Percentiles rank a stretch among this genome's conserved stretches.
phyloP scores from a whole-genome alignment of 2,329 filamentous ascomycete genomes.

The Hawksworthiomyces lignivorus region DNA sequence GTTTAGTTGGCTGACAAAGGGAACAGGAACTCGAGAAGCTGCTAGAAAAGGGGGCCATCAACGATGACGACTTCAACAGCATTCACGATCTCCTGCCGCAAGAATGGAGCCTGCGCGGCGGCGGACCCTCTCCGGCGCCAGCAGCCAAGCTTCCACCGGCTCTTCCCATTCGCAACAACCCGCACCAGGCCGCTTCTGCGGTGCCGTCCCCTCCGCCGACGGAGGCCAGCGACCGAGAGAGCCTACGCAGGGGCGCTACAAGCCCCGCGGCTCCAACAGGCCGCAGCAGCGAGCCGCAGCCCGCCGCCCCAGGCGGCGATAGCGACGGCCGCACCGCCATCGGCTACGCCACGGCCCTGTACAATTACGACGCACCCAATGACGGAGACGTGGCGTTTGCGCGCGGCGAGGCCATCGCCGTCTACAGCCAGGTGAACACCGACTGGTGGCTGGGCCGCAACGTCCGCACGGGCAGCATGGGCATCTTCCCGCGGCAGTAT shows the following conservation, averaged over 20 bases:
- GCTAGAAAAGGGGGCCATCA: conserved; percentile 73
- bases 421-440: conserved; percentile 89
- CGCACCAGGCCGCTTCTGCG: conserved; percentile 42
- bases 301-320: conserved; percentile 31
- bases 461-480: conserved; percentile 71
- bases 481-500: conserved; percentile 93
- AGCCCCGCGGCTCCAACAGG: no score
- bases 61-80: conserved; percentile 63
- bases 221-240: no score
- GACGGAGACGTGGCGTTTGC: conserved; percentile 74
- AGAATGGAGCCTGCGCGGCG: conserved; percentile 53
- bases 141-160: conserved; percentile 10
- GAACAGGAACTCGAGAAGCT: conserved; percentile 38
- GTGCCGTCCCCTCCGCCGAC: conserved; percentile 10
- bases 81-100: conserved; percentile 69
- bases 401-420: conserved; percentile 70
- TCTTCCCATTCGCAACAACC: conserved; percentile 25
- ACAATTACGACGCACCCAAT: conserved; percentile 72
- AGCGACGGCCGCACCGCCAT: conserved; percentile 50
- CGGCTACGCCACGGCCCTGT: conserved; percentile 70
- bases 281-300: conserved; percentile 30
- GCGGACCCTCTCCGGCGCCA: conserved; percentile 25
- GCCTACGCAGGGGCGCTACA: no score
- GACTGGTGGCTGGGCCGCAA: conserved; percentile 97
- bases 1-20: no score